phyloP scores from a whole-genome alignment of 2,329 filamentous ascomycete species.

The Xylaria sp. region DNA sequence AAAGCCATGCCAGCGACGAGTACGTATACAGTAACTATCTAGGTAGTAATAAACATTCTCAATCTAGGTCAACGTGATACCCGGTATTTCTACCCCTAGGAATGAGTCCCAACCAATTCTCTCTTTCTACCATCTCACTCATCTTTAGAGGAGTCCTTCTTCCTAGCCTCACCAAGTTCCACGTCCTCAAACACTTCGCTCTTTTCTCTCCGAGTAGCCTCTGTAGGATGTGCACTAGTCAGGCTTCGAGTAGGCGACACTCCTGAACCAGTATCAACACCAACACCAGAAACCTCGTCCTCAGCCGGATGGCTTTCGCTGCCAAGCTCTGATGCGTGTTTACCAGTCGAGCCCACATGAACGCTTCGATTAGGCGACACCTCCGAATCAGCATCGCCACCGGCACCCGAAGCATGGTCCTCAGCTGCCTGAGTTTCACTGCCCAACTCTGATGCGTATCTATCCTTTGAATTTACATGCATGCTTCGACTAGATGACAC shows the following conservation, averaged over 20 bases:
- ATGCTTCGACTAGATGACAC: not conserved
- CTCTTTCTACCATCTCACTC: not conserved
- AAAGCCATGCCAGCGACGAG: too few species aligned
- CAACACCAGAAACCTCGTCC: not conserved
- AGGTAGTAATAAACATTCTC: not conserved
- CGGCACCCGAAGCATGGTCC: not conserved
- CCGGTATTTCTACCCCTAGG: not conserved
- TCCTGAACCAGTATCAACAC: not conserved
- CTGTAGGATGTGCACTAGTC: not conserved
- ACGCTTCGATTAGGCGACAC: not conserved
- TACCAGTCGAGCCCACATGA: not conserved
- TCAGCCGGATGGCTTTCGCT: not conserved
- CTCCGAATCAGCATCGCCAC: not conserved
- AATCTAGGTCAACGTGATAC: constrained; percentile 12
- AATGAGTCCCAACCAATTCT: not conserved
- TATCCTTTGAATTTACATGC: not conserved
- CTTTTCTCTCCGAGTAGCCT: constrained; percentile 2
- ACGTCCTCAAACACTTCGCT: constrained; percentile 14
- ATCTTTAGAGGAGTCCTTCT: constrained; percentile 6
- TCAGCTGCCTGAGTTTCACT: not conserved
- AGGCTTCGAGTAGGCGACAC: not conserved
- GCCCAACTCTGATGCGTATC: constrained; percentile 4
- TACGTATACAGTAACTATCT: too few species aligned
- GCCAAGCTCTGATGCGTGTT: not conserved
- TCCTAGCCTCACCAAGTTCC: not conserved